phyloP scores from a whole-genome alignment of 2,329 filamentous ascomycete species.

The Erysiphe pisi region DNA sequence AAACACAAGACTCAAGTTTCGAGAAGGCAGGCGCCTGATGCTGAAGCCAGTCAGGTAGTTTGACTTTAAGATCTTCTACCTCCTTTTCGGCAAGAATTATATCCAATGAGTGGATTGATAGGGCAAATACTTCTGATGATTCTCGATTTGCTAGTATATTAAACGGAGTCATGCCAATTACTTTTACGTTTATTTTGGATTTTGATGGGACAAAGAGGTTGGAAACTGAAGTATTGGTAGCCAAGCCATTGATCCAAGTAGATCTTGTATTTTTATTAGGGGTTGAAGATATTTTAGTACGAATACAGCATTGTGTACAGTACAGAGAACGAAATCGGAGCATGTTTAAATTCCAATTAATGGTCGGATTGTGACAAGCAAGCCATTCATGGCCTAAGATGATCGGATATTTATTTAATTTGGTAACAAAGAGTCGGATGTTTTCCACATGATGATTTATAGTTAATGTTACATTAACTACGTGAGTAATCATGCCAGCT shows the following conservation, averaged over 20 bases:
- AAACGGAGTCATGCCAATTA: background rate
- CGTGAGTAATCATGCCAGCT: too few relatives aligned
- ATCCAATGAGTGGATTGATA: background rate
- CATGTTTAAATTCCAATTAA: background rate
- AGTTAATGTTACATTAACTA: too few relatives aligned
- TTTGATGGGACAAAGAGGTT: too few relatives aligned
- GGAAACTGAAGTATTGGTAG: too few relatives aligned
- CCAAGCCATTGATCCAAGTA: too few relatives aligned
- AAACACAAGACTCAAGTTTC: background rate
- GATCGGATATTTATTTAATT: background rate
- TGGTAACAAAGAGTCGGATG: background rate
- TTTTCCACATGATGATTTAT: background rate
- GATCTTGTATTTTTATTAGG: too few relatives aligned
- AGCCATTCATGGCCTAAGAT: background rate
- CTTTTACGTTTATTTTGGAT: background rate
- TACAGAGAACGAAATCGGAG: background rate
- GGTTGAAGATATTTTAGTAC: background rate
- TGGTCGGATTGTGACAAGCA: background rate
- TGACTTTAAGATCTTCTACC: background rate
- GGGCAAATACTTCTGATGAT: background rate
- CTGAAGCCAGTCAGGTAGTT: background rate
- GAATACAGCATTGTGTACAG: background rate
- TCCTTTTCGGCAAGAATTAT: background rate
- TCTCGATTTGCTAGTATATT: background rate
- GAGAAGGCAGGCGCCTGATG: background rate